These are phyloP conservation scores for Ascodesmis nigricans DNA, from an alignment of 495 filamentous ascomycete genomes.

Conservation along the genomic window DNA sequence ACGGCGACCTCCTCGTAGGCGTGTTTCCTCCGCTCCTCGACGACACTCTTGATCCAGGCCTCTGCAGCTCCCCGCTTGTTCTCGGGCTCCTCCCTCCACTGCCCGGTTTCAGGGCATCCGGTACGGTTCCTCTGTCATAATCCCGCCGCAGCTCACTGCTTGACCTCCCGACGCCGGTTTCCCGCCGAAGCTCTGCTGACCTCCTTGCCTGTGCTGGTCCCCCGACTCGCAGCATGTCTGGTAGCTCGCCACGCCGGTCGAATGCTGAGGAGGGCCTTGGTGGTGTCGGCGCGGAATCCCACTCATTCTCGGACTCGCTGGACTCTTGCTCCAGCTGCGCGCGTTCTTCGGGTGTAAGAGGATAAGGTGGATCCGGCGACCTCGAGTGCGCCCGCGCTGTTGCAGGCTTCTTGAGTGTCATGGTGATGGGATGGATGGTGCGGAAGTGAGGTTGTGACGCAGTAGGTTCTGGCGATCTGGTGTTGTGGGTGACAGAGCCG, in stretches of 20 bases:
- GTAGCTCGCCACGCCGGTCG: conserved; percentile 5
- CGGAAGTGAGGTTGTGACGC: no score
- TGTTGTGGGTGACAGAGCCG: no score
- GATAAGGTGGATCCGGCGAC: conserved; percentile 3
- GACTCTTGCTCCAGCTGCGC: background rate
- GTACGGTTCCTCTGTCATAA: conserved; percentile 6
- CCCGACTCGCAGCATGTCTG: conserved; percentile 11
- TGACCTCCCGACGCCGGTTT: background rate
- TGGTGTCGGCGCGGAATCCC: background rate
- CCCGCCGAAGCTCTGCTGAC: background rate
- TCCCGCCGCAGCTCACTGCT: conserved; percentile 7
- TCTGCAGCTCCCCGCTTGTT: conserved; percentile 1
- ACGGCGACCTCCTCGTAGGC: no score
- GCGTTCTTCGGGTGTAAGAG: conserved; percentile 1
- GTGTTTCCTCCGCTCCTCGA: no score
- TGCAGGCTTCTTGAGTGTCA: conserved; percentile 2
- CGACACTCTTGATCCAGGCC: background rate
- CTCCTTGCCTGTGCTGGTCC: background rate
- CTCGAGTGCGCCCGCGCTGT: background rate
- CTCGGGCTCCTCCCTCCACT: conserved; percentile 5
- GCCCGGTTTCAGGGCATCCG: conserved; percentile 8
- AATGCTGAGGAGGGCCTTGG: conserved; percentile 4
- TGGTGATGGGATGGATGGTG: no score
- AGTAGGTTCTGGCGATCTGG: no score
- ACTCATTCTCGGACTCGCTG: conserved; percentile 1